Base-by-base conservation (phyloP, 306 rosid genomes). In the Senna siamea region DNA sequence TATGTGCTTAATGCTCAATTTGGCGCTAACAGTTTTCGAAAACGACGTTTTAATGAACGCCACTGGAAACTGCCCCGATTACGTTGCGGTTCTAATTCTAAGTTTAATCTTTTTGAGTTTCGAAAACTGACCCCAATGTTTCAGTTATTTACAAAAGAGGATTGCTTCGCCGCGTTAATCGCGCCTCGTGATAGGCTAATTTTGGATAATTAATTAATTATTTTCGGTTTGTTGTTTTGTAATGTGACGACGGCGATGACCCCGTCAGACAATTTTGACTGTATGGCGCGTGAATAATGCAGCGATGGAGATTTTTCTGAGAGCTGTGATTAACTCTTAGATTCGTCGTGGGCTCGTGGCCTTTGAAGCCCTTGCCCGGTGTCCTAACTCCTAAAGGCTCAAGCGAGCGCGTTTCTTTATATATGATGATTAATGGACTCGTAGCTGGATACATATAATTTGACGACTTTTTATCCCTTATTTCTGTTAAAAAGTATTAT, bases 131-230 rank as follows among this genome's bases (percentile, higher is more conserved):
- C 63, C 37, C 26, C 7, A 20, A 2, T 32, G 2, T 63, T 75
- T 18, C 5, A 9, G 56, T 40, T 80, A 84, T 84, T 78, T 86
- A 82, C 78, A 53, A 48, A 10, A 62, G 40, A 1, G 32, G 55
- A 55, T 81, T 78, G 61, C 81, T 81, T 79, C n/a, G 46, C 77
- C 75, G 83, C 92, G 90, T 83, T 60, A 77, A 89, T 77, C 44
- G 59, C 78, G 88, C 81, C 77, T 18, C 69, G 30, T 75, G 73
- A 72, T 69, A 70, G 79, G 61, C 43, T 60, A 52, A 80, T 26
- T 64, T 5, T 38, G 38, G 50, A 76, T 67, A 11, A 44, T 44
- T 44, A 7, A 41, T 41, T 41, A 41, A 44, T 44, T 44, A 41
- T 10, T 10, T 10, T 7, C 1, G 6, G 2, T 7, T 43, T 9